phyloP scores from a whole-genome alignment of 148 eudicot genomes.

The Suaeda aralocaspica region DNA sequence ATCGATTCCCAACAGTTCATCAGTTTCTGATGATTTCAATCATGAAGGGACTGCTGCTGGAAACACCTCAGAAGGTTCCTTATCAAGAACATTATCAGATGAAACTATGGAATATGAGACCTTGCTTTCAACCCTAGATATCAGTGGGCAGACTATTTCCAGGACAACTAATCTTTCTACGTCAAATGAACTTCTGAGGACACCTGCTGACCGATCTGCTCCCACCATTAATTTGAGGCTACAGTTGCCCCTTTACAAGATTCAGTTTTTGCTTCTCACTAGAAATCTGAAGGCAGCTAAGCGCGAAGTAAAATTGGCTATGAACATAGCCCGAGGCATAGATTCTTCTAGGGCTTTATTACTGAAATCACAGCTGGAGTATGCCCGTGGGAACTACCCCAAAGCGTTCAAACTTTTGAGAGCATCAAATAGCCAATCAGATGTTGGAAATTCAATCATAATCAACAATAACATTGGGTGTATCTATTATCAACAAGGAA shows the following conservation, averaged over 20 bases:
- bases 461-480: conserved; percentile 87
- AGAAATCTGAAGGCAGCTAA: conserved; percentile 89
- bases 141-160: conserved; percentile 52
- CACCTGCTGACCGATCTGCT: conserved; percentile 48
- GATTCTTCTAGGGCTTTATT: conserved; percentile 81
- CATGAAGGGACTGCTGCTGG: conserved; percentile 41
- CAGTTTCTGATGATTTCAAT: conserved; percentile 46
- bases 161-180: conserved; percentile 47
- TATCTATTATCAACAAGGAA: conserved; percentile 71
- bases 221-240: conserved; percentile 64
- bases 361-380: conserved; percentile 89
- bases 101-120: conserved; percentile 77
- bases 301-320: conserved; percentile 79
- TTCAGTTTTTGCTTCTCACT: conserved; percentile 64
- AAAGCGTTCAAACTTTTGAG: conserved; percentile 86
- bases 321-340: conserved; percentile 74
- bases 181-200: conserved; percentile 44
- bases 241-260: conserved; percentile 74
- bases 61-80: conserved; percentile 48
- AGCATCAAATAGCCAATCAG: conserved; percentile 65
- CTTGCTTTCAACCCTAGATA: conserved; percentile 64
- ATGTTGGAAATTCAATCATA: conserved; percentile 57
- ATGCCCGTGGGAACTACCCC: conserved; percentile 72
- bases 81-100: conserved; percentile 81
- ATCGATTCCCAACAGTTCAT: conserved; percentile 50